These are phyloP conservation scores for Lipomyces kockii DNA, from an alignment of 805 yeast genomes.

Conservation along the genomic window DNA sequence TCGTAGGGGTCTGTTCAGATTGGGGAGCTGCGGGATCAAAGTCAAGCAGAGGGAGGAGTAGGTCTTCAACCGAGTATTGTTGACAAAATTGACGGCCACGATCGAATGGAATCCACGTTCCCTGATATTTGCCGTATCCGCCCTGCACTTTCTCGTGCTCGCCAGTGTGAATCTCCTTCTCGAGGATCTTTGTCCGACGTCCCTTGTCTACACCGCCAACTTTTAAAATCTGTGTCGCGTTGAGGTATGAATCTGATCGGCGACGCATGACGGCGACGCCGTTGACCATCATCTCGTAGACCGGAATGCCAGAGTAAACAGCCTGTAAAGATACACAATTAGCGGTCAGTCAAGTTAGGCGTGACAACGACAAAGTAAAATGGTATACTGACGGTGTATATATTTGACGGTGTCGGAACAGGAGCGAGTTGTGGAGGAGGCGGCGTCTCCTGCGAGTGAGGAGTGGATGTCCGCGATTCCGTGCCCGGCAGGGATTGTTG, in stretches of 20 bases:
- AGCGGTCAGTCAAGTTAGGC: background rate
- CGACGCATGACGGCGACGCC: conserved; percentile 72
- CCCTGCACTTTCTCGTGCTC: conserved; percentile 73
- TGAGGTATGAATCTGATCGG: conserved; percentile 64
- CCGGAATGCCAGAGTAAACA: conserved; percentile 65
- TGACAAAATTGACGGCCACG: conserved; percentile 55
- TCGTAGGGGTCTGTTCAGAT: conserved; percentile 53
- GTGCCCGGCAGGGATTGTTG: conserved; percentile 8
- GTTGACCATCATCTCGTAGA: conserved; percentile 61
- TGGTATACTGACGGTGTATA: conserved; percentile 27
- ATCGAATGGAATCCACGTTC: conserved; percentile 68
- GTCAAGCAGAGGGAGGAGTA: conserved; percentile 55
- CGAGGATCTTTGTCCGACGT: conserved; percentile 64
- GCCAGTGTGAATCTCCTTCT: conserved; percentile 66
- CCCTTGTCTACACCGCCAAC: conserved; percentile 71
- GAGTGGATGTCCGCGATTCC: conserved; percentile 32
- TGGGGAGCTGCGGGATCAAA: conserved; percentile 46
- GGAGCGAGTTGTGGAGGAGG: conserved; percentile 28
- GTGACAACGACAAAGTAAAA: background rate
- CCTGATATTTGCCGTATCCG: conserved; percentile 75
- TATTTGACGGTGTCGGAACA: conserved; percentile 19
- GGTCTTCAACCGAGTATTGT: conserved; percentile 61
- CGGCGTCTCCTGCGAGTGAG: conserved; percentile 33
- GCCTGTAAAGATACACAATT: conserved; percentile 44
- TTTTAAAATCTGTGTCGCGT: conserved; percentile 73